Evolutionary conservation across 129 eudicot genomes (phyloP).

Genomic region (Apium graveolens): DNA sequence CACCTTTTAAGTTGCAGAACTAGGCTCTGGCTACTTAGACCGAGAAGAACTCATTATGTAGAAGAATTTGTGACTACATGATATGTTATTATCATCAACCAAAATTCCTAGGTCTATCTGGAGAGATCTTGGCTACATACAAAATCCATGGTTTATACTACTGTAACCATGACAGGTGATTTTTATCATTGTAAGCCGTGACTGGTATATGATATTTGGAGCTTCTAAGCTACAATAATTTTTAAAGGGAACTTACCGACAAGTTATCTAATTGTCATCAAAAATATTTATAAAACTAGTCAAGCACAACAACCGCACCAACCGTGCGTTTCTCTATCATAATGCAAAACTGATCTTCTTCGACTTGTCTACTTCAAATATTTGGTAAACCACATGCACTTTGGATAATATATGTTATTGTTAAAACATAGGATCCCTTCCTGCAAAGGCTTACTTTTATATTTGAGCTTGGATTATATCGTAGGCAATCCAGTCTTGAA

Average conservation of each 20-base stretch:
- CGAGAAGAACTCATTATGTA: no score
- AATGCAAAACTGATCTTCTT: not conserved
- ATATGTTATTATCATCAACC: no score
- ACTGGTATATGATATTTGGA: not conserved
- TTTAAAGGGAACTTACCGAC: no score
- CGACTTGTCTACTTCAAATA: not conserved
- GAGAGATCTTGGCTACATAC: no score
- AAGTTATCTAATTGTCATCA: no score
- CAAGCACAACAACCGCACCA: no score
- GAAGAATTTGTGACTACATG: no score
- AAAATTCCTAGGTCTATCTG: no score
- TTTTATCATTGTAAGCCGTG: no score
- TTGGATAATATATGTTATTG: not conserved
- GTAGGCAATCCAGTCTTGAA: not conserved
- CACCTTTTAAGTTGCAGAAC: not conserved
- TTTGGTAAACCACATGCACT: not conserved
- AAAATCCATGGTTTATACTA: not conserved
- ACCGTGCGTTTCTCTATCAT: no score
- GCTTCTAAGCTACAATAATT: no score
- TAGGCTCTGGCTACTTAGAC: not conserved
- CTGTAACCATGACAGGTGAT: not conserved
- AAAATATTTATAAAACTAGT: no score
- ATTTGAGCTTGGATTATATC: not conserved
- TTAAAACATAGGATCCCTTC: not conserved
- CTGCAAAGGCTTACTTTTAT: not conserved